A percentile compares a stretch with the other conserved stretches of the same genome.
phyloP scores from a whole-genome alignment of 2,329 filamentous ascomycete genomes.

The Septoria petroselini region DNA sequence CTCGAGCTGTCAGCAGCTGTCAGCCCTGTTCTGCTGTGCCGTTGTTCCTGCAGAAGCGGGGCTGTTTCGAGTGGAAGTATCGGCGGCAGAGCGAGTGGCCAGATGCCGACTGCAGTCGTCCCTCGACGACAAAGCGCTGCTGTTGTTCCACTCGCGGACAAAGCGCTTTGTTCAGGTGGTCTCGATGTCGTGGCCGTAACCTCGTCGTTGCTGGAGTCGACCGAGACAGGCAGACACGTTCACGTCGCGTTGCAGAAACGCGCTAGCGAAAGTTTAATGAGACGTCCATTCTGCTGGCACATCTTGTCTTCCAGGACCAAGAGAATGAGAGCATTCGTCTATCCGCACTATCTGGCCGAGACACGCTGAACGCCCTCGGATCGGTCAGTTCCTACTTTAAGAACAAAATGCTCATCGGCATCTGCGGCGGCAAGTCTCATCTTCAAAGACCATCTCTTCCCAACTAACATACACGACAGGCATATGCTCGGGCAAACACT shows the following conservation, averaged over 20 bases:
- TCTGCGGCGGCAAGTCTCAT: slow-evolving; percentile 63
- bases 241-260: slow-evolving; percentile 9
- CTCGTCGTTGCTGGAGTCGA: background rate
- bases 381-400: no score
- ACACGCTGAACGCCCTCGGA: background rate
- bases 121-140: no score
- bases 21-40: slow-evolving; percentile 6
- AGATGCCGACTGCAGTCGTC: no score
- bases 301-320: no score
- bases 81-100: background rate
- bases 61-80: background rate
- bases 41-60: slow-evolving; percentile 13
- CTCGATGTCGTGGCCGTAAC: no score
- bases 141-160: no score
- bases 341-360: background rate
- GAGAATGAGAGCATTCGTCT: no score
- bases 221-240: background rate
- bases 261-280: slow-evolving; percentile 7
- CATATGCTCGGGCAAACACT: slow-evolving; percentile 89
- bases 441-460: background rate
- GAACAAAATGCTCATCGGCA: slow-evolving; percentile 69
- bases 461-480: slow-evolving; percentile 51
- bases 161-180: no score
- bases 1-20: background rate
- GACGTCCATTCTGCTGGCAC: background rate